A percentile compares a stretch with the other conserved stretches of the same genome.
Evolutionary conservation across 768 basidiomycete genomes (phyloP).

Genomic region (Naganishia friedmannii): DNA sequence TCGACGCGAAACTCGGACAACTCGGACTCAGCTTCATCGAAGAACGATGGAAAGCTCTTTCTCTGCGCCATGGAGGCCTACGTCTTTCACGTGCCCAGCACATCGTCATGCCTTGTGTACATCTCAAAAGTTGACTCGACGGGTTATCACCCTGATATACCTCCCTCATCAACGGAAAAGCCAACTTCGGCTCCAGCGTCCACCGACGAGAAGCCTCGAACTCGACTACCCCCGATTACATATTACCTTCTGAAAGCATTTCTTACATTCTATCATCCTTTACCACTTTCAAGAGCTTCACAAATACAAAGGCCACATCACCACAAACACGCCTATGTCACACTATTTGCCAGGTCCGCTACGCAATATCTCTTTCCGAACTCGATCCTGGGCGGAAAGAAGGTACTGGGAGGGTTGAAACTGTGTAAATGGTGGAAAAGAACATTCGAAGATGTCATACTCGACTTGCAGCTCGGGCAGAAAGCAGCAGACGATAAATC

Average conservation of each 20-base stretch:
- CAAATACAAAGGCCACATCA: background rate
- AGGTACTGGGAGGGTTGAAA: conserved; percentile 68
- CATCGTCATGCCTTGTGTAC: conserved; percentile 72
- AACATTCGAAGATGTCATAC: conserved; percentile 62
- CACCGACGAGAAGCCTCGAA: background rate
- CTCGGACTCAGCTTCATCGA: background rate
- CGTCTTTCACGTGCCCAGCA: conserved; percentile 70
- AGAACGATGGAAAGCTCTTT: conserved; percentile 3
- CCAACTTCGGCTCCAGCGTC: background rate
- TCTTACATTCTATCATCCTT: conserved; percentile 64
- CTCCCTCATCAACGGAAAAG: background rate
- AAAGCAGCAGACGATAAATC: background rate
- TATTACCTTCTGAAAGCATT: conserved; percentile 66
- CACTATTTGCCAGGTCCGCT: conserved; percentile 87
- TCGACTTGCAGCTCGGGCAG: conserved; percentile 48
- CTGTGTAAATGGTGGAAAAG: conserved; percentile 93
- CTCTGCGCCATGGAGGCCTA: conserved; percentile 58
- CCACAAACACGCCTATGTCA: conserved; percentile 62
- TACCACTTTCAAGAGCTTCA: conserved; percentile 38
- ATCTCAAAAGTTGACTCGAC: conserved; percentile 93
- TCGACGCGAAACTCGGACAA: no score
- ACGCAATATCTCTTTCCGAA: conserved; percentile 91
- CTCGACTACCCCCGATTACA: conserved; percentile 54
- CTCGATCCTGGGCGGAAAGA: conserved; percentile 71
- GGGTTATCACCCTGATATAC: conserved; percentile 62